Percentiles rank a stretch among this genome's conserved stretches.
Evolutionary conservation across 176 grass and related monocot species (phyloP).

Genomic region (Phoenix dactylifera): DNA sequence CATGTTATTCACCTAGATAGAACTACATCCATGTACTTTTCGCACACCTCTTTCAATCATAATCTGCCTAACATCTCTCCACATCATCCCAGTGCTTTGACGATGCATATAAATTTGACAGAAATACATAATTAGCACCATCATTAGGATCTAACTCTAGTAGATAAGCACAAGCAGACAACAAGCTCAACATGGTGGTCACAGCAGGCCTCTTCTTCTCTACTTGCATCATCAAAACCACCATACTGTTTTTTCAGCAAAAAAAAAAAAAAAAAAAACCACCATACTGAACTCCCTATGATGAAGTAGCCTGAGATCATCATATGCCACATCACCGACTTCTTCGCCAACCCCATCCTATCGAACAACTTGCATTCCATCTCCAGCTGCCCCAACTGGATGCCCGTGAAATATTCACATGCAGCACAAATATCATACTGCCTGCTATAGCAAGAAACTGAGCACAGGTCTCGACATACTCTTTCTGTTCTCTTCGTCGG

Average conservation of each 20-base stretch:
- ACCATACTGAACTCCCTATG: not conserved
- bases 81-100: no score
- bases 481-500: no score
- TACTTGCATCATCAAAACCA: conserved; percentile 1
- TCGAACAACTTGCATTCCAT: conserved; percentile 1
- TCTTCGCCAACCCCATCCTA: conserved; percentile 2
- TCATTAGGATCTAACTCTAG: no score
- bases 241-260: no score
- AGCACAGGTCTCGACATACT: no score
- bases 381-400: not conserved
- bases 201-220: conserved; percentile 4
- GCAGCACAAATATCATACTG: not conserved
- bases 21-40: no score
- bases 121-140: no score
- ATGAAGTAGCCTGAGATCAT: conserved; percentile 13
- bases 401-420: not conserved
- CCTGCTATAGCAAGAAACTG: conserved; percentile 8
- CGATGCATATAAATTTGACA: no score
- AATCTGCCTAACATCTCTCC: no score
- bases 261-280: no score
- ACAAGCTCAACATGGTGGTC: conserved; percentile 12
- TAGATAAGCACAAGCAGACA: not conserved
- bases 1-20: no score
- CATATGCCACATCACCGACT: conserved; percentile 6
- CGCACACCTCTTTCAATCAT: no score